Conservation (phyloP, 2,329 filamentous ascomycete species). For the Fusarium floridanum region DNA sequence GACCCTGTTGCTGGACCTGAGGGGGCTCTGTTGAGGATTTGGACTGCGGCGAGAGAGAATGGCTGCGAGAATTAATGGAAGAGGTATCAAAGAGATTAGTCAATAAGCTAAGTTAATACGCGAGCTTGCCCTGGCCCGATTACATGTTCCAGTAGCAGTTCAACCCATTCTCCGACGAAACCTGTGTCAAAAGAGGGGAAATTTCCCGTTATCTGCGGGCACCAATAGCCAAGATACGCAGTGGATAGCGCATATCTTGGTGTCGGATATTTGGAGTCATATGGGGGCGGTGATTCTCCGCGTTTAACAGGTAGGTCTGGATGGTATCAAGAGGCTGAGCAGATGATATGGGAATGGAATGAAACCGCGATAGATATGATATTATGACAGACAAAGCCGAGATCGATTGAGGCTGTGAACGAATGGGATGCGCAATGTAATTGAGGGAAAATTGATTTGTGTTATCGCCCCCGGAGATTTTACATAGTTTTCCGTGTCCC, state of each 20-base stretch:
- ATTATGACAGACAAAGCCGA: background rate
- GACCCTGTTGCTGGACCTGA: conserved; percentile 1
- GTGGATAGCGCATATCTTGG: background rate
- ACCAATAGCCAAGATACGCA: background rate
- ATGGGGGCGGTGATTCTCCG: background rate
- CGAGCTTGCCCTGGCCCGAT: background rate
- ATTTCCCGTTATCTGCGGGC: background rate
- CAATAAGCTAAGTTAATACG: background rate
- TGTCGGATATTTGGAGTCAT: background rate
- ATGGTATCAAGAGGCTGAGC: background rate
- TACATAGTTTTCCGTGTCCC: background rate
- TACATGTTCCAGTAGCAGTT: background rate
- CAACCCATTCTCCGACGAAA: background rate
- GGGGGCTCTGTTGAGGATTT: conserved; percentile 3
- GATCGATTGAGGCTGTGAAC: background rate
- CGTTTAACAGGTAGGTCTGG: background rate
- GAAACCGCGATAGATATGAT: background rate
- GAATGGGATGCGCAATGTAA: background rate
- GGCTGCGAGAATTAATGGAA: background rate
- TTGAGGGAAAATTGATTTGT: background rate
- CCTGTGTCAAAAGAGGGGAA: background rate
- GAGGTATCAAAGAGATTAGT: background rate
- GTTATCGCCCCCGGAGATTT: background rate
- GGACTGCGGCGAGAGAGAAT: background rate
- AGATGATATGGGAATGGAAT: background rate